Conservation (phyloP, 495 filamentous ascomycete species). For the Hypoxylon fragiforme region DNA sequence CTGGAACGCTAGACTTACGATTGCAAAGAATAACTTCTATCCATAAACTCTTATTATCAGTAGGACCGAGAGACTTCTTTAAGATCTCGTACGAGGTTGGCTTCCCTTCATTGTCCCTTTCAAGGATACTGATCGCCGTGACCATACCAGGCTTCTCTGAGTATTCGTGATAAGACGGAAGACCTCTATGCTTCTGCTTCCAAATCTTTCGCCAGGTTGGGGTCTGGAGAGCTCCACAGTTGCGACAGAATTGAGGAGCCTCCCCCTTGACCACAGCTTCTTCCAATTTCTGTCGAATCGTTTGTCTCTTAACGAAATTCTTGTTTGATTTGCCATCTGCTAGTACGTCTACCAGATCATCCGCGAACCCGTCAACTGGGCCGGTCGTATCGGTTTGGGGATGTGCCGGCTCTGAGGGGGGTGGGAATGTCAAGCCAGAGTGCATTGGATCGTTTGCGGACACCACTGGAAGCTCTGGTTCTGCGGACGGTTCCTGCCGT, state of each 20-base stretch:
- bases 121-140: constrained; percentile 65
- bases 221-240: constrained; percentile 93
- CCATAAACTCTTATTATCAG: constrained; percentile 65
- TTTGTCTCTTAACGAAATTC: constrained; percentile 59
- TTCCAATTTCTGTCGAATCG: constrained; percentile 67
- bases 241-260: constrained; percentile 82
- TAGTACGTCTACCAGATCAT: no score
- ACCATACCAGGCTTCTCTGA: constrained; percentile 67
- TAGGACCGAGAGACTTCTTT: constrained; percentile 69
- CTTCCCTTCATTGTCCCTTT: constrained; percentile 61
- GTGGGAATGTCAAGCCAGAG: constrained; percentile 50
- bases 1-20: constrained; percentile 56
- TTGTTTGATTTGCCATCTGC: constrained; percentile 46
- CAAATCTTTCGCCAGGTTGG: constrained; percentile 93
- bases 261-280: constrained; percentile 68
- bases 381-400: constrained; percentile 39
- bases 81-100: constrained; percentile 66
- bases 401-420: constrained; percentile 45
- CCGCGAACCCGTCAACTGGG: constrained; percentile 1
- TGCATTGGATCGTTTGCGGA: constrained; percentile 61
- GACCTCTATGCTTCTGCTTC: constrained; percentile 65
- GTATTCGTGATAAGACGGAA: constrained; percentile 63
- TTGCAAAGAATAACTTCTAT: constrained; percentile 81
- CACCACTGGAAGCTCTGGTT: constrained; percentile 46
- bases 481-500: neutral